Conservation (phyloP, 1,284 basidiomycete species). For the Irpex lacteus region DNA sequence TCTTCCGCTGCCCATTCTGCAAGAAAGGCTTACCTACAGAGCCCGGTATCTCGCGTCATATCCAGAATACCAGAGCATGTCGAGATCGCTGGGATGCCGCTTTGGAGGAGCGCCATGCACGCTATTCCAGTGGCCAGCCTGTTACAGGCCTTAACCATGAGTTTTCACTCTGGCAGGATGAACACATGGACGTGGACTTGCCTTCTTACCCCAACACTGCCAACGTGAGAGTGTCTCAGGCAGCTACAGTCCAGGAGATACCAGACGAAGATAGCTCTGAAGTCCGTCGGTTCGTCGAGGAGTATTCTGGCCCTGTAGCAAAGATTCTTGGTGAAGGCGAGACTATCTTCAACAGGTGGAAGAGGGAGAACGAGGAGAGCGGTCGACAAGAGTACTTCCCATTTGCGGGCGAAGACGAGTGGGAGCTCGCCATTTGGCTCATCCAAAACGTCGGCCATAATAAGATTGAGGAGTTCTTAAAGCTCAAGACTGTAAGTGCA, state of each 20-base stretch:
- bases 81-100: neutral
- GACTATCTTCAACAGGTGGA: constrained; percentile 4
- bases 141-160: neutral
- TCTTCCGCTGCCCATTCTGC: neutral
- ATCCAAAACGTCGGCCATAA: constrained; percentile 18
- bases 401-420: constrained; percentile 17
- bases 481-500: constrained; percentile 19
- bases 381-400: neutral
- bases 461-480: constrained; percentile 22
- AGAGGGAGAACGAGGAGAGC: constrained; percentile 1
- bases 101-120: neutral
- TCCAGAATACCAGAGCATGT: neutral
- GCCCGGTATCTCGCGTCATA: neutral
- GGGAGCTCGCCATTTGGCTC: constrained; percentile 23
- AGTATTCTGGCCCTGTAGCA: neutral
- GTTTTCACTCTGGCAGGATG: neutral
- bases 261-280: neutral
- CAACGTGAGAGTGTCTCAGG: neutral
- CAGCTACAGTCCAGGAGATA: neutral
- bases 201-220: neutral
- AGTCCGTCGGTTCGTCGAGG: neutral
- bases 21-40: neutral
- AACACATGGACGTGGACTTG: neutral
- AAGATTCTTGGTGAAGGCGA: neutral
- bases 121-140: neutral